Percentiles rank a stretch among this genome's conserved stretches.
These are phyloP conservation scores for Leonotis leonurus DNA, from an alignment of 257 asterid species.

Conservation along the genomic window DNA sequence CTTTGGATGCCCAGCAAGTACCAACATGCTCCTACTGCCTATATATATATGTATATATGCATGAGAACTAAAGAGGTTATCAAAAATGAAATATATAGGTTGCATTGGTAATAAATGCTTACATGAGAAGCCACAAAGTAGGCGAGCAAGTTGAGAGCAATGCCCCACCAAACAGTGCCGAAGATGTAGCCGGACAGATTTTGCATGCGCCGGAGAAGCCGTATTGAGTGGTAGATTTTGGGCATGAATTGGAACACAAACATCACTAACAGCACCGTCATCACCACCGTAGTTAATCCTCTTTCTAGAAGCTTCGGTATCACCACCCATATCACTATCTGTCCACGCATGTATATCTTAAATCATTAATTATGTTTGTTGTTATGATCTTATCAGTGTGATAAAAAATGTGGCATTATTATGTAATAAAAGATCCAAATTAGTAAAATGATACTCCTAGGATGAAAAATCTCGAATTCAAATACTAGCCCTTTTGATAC, in stretches of 20 bases:
- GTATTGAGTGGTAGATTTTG: constrained; percentile 81
- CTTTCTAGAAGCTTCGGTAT: constrained; percentile 53
- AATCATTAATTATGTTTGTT: no score
- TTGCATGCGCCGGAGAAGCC: constrained; percentile 81
- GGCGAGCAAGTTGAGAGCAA: constrained; percentile 93
- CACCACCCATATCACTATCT: constrained; percentile 79
- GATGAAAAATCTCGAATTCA: no score
- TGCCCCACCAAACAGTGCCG: constrained; percentile 98
- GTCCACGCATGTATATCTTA: constrained; percentile 26
- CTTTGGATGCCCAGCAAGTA: constrained; percentile 70
- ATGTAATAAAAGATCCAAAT: no score
- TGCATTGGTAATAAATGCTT: no score
- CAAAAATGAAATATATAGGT: no score
- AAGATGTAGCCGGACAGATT: constrained; percentile 79
- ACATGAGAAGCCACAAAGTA: constrained; percentile 95
- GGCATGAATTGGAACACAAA: constrained; percentile 82
- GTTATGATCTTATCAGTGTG: no score
- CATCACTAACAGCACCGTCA: constrained; percentile 59
- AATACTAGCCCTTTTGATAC: no score
- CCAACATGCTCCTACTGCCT: constrained; percentile 90
- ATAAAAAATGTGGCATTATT: no score
- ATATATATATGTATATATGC: no score
- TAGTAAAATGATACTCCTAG: no score
- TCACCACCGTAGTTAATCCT: constrained; percentile 66
- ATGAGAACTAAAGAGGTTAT: no score